Conservation (phyloP, 2,329 filamentous ascomycete genomes). For the Aspergillus fijiensis region DNA sequence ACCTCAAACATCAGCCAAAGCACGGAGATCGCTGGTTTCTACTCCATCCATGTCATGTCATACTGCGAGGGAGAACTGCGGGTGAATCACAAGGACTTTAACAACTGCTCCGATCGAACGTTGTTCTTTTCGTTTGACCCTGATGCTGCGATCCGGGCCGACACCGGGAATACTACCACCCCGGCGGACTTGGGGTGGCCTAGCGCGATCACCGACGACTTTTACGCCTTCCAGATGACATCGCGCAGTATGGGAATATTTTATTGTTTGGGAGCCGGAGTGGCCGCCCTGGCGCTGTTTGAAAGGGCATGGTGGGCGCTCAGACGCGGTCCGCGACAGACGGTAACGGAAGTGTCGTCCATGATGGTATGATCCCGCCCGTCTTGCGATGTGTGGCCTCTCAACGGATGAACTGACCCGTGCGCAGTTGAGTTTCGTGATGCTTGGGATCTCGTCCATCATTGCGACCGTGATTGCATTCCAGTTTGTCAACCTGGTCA, state of each 20-base stretch:
- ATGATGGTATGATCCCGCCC: slow-evolving; percentile 38
- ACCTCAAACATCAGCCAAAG: slow-evolving; percentile 41
- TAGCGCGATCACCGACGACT: slow-evolving; percentile 53
- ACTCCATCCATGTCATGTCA: slow-evolving; percentile 60
- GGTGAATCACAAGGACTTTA: slow-evolving; percentile 50
- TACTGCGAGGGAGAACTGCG: slow-evolving; percentile 54
- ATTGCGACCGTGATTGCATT: slow-evolving; percentile 64
- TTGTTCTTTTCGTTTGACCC: slow-evolving; percentile 60
- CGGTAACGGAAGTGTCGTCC: slow-evolving; percentile 52
- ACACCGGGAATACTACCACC: slow-evolving; percentile 51
- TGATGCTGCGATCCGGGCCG: slow-evolving; percentile 48
- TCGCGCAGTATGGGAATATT: slow-evolving; percentile 57
- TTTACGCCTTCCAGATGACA: slow-evolving; percentile 52
- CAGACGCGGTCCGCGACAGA: slow-evolving; percentile 45
- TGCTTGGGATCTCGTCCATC: slow-evolving; percentile 71
- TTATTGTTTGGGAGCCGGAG: slow-evolving; percentile 58
- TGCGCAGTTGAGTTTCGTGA: slow-evolving; percentile 51
- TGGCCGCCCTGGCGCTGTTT: slow-evolving; percentile 53
- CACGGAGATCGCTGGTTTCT: slow-evolving; percentile 60
- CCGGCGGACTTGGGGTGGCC: slow-evolving; percentile 59
- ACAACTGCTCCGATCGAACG: slow-evolving; percentile 54
- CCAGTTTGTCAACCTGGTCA: slow-evolving; percentile 55
- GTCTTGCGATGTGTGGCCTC: not conserved
- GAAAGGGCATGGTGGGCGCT: slow-evolving; percentile 49
- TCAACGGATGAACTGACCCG: not conserved